Evolutionary conservation across 495 filamentous ascomycete genomes (phyloP).

Genomic region (Tetracladium marchalianum): DNA sequence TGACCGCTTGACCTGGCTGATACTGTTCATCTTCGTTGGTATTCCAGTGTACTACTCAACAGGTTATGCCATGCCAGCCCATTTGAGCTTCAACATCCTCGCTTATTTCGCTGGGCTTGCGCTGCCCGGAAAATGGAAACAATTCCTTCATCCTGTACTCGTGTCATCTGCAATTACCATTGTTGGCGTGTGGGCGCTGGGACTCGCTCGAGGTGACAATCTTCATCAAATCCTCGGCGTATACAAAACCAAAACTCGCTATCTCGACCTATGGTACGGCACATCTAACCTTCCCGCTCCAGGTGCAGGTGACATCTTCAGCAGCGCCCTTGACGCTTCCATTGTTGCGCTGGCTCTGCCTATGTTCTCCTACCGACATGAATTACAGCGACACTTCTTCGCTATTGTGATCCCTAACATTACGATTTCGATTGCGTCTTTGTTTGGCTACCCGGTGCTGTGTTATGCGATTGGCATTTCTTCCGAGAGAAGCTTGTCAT

Average conservation of each 20-base stretch:
- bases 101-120: constrained; percentile 35
- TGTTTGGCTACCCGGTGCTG: constrained; percentile 39
- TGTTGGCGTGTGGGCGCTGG: constrained; percentile 34
- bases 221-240: constrained; percentile 25
- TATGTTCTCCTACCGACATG: constrained; percentile 40
- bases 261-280: constrained; percentile 32
- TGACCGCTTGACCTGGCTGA: constrained; percentile 29
- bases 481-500: constrained; percentile 33
- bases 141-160: constrained; percentile 42
- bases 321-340: constrained; percentile 36
- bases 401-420: constrained; percentile 39
- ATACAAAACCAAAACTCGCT: constrained; percentile 36
- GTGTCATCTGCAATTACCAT: constrained; percentile 35
- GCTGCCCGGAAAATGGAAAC: constrained; percentile 32
- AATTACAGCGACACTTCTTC: constrained; percentile 36
- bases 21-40: constrained; percentile 36
- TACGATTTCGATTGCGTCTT: constrained; percentile 30
- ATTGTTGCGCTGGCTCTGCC: constrained; percentile 45
- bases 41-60: constrained; percentile 38
- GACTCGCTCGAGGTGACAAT: constrained; percentile 23
- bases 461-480: constrained; percentile 38
- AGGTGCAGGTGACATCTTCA: constrained; percentile 41
- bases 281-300: constrained; percentile 20
- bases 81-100: constrained; percentile 37
- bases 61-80: constrained; percentile 43